Conservation (phyloP, 768 basidiomycete species). For the Suillus plorans region DNA sequence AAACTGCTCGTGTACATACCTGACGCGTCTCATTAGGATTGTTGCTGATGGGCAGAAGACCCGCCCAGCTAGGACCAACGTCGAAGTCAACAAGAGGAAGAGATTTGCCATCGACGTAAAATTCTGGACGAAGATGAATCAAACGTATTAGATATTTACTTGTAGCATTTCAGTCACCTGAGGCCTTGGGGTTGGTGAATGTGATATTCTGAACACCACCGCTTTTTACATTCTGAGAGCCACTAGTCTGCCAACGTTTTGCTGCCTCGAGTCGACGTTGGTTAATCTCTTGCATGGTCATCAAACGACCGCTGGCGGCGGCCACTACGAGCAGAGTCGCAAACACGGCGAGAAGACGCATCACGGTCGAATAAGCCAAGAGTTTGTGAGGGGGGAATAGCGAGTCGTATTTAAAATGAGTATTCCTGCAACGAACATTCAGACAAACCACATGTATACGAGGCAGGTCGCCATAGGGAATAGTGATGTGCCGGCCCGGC, state of each 20-base stretch:
- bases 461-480: too few relatives aligned
- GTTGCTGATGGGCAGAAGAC: slow-evolving; percentile 67
- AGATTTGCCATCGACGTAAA: slow-evolving; percentile 62
- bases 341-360: too few relatives aligned
- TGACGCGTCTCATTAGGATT: slow-evolving; percentile 63
- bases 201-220: slow-evolving; percentile 15
- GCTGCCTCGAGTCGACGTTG: slow-evolving; percentile 32
- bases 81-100: slow-evolving; percentile 74
- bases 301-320: not conserved
- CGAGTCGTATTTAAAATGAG: too few relatives aligned
- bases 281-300: slow-evolving; percentile 42
- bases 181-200: too few relatives aligned
- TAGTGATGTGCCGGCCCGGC: not conserved
- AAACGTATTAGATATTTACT: slow-evolving; percentile 6
- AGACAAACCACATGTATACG: too few relatives aligned
- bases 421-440: too few relatives aligned
- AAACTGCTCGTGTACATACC: slow-evolving; percentile 30
- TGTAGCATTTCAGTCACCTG: too few relatives aligned
- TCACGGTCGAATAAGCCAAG: too few relatives aligned
- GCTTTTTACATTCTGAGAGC: slow-evolving; percentile 9
- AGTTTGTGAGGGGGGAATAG: too few relatives aligned
- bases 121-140: slow-evolving; percentile 45
- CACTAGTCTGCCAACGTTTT: slow-evolving; percentile 30
- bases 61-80: slow-evolving; percentile 73
- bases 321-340: too few relatives aligned